phyloP scores from a whole-genome alignment of 495 filamentous ascomycete genomes.

The Aspergillus sclerotioniger region DNA sequence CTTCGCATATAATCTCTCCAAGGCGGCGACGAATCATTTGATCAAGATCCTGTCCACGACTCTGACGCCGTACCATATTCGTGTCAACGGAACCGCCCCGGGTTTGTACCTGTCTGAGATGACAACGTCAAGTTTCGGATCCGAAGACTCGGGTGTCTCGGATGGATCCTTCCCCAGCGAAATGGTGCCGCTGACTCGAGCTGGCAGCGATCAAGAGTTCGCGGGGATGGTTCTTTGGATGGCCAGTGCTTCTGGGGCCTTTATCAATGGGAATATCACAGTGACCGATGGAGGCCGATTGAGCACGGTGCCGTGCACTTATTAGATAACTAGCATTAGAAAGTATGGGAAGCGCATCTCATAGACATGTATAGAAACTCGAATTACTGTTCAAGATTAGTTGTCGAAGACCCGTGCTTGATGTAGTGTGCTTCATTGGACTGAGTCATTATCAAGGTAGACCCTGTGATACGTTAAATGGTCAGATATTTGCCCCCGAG shows the following conservation, averaged over 20 bases:
- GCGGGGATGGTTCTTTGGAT: conserved; percentile 62
- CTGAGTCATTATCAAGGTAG: too few species aligned
- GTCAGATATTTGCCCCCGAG: too few species aligned
- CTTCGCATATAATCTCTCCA: conserved; percentile 62
- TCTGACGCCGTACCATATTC: conserved; percentile 57
- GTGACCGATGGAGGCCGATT: conserved; percentile 61
- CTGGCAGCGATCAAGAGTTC: conserved; percentile 61
- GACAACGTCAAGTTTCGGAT: conserved; percentile 34
- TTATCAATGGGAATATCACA: conserved; percentile 57
- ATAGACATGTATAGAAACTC: background rate
- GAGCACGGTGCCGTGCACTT: conserved; percentile 43
- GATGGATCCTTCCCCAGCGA: conserved; percentile 43
- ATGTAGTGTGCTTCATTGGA: too few species aligned
- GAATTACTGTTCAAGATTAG: background rate
- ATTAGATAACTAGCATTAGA: conserved; percentile 19
- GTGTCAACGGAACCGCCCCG: conserved; percentile 64
- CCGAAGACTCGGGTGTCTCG: conserved; percentile 22
- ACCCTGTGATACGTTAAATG: too few species aligned
- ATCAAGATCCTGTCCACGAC: conserved; percentile 58
- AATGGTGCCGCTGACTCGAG: conserved; percentile 51
- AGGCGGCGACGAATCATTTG: conserved; percentile 62
- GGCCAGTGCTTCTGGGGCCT: conserved; percentile 59
- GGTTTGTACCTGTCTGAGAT: conserved; percentile 66
- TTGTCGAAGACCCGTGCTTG: too few species aligned
- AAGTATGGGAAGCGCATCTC: background rate